These are phyloP conservation scores for Trametes punicea DNA, from an alignment of 768 basidiomycete genomes.

Conservation along the genomic window DNA sequence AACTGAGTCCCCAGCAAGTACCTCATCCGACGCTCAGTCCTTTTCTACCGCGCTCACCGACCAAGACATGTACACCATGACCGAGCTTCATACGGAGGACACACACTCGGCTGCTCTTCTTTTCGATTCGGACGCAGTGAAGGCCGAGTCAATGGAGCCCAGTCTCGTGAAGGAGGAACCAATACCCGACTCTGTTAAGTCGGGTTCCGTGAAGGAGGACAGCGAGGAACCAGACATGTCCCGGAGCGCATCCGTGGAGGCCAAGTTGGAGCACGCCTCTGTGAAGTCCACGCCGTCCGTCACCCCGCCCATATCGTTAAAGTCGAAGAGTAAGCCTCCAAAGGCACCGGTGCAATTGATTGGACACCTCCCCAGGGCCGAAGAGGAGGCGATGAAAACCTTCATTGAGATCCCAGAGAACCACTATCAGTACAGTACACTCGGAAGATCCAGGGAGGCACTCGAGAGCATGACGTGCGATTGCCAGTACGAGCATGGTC, in stretches of 20 bases:
- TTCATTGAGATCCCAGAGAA: slow-evolving; percentile 76
- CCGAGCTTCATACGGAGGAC: slow-evolving; percentile 7
- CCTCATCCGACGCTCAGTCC: too few species aligned
- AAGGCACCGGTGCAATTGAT: slow-evolving; percentile 64
- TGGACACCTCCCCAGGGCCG: slow-evolving; percentile 73
- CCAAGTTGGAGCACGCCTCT: slow-evolving; percentile 21
- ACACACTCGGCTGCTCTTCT: slow-evolving; percentile 10
- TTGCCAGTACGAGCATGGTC: slow-evolving; percentile 80
- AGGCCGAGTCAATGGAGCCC: slow-evolving; percentile 2
- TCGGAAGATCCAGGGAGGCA: slow-evolving; percentile 86
- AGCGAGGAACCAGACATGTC: slow-evolving; percentile 14
- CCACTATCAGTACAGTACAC: slow-evolving; percentile 80
- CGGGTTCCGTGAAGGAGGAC: slow-evolving; percentile 23
- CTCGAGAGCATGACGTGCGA: slow-evolving; percentile 96
- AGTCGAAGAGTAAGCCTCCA: slow-evolving; percentile 31
- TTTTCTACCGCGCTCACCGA: background rate
- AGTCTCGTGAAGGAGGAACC: slow-evolving; percentile 10
- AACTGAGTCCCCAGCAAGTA: too few species aligned
- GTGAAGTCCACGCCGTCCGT: slow-evolving; percentile 33
- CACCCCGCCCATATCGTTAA: slow-evolving; percentile 33
- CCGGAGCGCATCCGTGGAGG: slow-evolving; percentile 22
- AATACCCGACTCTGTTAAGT: background rate
- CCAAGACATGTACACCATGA: slow-evolving; percentile 17
- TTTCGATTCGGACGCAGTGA: slow-evolving; percentile 13
- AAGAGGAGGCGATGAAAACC: slow-evolving; percentile 63